Base-by-base conservation (phyloP, 1,284 basidiomycete species). In the Neonothopanus nambi region DNA sequence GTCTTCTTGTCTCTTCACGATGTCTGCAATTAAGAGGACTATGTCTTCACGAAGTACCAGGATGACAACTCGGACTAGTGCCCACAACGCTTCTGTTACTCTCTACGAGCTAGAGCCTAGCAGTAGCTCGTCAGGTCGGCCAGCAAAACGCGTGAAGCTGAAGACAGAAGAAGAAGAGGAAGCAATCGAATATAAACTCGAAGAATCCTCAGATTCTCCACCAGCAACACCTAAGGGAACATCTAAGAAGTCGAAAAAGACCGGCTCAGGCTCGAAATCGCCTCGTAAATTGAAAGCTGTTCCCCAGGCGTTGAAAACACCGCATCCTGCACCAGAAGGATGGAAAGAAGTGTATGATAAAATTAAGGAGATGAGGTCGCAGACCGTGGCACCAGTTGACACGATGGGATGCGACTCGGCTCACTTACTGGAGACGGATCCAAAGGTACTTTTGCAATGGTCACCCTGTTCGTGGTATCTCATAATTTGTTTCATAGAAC, bases 321-420 rank as follows among this genome's bases (percentile, higher is more conserved):
- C 92, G 0, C 92, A 94, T 65, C 85, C 89, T 0, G 78, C 84
- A 1, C 93, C 93, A 5, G 66, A 73, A 26, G 70, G 71, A 40
- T 96, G 94, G 94, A 72, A 74, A 48, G 85, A 91, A 56, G 80
- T 81, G 13, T 96, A 94, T 63, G 78, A 80, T 36, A 71, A 81
- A 1, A 94, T 97, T 49, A 84, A 86, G 63, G 76, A 79, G 48
- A 95, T 95, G 90, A 78, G 93, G 6, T 74, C 81, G 20, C 74
- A 76, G 2, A 80, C 87, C 26, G 71, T 81, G 0, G 94, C 94
- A 0, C 93, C 95, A 0, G 94, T 97, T 3, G 94, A 98, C 63
- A 91, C 88, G 0, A 94, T 95, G 94, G 91, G 91, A 0, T 95
- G 88, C 65, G 87, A 87, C 43, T 77, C 77, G 52, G 88, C 87